Percentiles rank a stretch among this genome's conserved stretches.
phyloP scores from a whole-genome alignment of 2,329 filamentous ascomycete species.

The Pyricularia grisea region DNA sequence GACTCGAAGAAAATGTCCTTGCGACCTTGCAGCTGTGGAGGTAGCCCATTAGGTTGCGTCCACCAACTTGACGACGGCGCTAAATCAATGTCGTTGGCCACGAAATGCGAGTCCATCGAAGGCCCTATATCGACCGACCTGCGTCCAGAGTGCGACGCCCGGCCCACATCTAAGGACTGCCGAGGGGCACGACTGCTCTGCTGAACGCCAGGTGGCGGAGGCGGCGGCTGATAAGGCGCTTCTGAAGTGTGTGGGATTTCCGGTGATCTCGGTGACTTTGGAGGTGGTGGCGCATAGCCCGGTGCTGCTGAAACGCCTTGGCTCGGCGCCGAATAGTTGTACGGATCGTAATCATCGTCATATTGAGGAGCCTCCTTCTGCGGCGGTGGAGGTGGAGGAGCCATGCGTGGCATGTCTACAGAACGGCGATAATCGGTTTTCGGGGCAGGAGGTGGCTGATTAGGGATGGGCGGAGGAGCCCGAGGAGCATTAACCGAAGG shows the following conservation, averaged over 20 bases:
- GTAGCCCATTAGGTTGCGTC: slow-evolving; percentile 69
- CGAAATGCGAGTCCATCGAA: slow-evolving; percentile 69
- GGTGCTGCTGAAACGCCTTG: slow-evolving; percentile 20
- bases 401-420: slow-evolving; percentile 59
- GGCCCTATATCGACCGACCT: slow-evolving; percentile 72
- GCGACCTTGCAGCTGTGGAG: slow-evolving; percentile 72
- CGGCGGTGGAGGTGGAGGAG: slow-evolving; percentile 56
- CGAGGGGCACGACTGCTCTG: slow-evolving; percentile 30
- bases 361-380: slow-evolving; percentile 30
- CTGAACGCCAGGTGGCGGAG: slow-evolving; percentile 28
- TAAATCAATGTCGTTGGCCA: slow-evolving; percentile 81
- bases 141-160: slow-evolving; percentile 26
- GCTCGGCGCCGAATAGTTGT: slow-evolving; percentile 36
- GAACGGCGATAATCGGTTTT: slow-evolving; percentile 49
- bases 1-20: slow-evolving; percentile 76
- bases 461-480: slow-evolving; percentile 56
- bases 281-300: slow-evolving; percentile 14
- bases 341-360: slow-evolving; percentile 63
- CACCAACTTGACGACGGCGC: slow-evolving; percentile 73
- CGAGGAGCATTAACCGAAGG: slow-evolving; percentile 45
- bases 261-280: slow-evolving; percentile 25
- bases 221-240: slow-evolving; percentile 22
- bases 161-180: slow-evolving; percentile 57
- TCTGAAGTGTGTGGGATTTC: background rate
- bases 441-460: slow-evolving; percentile 38